Evolutionary conservation across 2,329 filamentous ascomycete species (phyloP).

Genomic region (Lecanosticta acicola): DNA sequence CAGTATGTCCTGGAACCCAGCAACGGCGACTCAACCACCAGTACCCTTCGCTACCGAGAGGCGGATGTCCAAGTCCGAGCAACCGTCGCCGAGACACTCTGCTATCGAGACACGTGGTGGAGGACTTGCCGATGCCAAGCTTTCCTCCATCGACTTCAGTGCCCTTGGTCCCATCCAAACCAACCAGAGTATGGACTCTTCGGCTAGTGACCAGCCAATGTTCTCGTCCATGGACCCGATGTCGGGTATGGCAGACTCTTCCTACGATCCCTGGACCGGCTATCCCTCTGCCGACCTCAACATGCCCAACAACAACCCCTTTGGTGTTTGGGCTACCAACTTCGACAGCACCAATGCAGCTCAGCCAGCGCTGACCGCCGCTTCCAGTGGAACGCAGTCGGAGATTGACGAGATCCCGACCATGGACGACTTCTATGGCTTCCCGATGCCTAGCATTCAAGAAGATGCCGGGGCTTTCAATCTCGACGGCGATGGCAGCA

Average conservation of each 20-base stretch:
- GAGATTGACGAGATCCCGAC: constrained; percentile 35
- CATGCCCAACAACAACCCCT: constrained; percentile 31
- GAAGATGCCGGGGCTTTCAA: constrained; percentile 23
- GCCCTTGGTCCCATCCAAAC: constrained; percentile 20
- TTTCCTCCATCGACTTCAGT: constrained; percentile 25
- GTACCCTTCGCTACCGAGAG: constrained; percentile 10
- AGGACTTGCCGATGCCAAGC: constrained; percentile 15
- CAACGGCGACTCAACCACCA: background rate
- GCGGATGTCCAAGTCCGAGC: constrained; percentile 29
- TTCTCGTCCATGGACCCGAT: constrained; percentile 23
- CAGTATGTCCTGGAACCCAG: constrained; percentile 4
- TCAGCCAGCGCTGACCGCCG: constrained; percentile 35
- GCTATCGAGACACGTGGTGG: constrained; percentile 11
- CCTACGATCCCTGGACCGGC: constrained; percentile 29
- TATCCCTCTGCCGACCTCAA: constrained; percentile 25
- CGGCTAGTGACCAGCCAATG: constrained; percentile 19
- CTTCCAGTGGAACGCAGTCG: constrained; percentile 36
- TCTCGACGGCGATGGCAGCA: constrained; percentile 10
- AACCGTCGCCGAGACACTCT: constrained; percentile 26
- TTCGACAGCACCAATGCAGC: constrained; percentile 21
- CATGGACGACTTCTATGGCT: constrained; percentile 30
- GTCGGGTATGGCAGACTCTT: constrained; percentile 24
- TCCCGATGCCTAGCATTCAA: constrained; percentile 30
- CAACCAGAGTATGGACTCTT: constrained; percentile 23
- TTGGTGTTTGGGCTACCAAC: constrained; percentile 29